A percentile compares a stretch with the other conserved stretches of the same genome.
These are phyloP conservation scores for Dactylis glomerata DNA, from an alignment of 176 grass and related monocot species.

Conservation along the genomic window DNA sequence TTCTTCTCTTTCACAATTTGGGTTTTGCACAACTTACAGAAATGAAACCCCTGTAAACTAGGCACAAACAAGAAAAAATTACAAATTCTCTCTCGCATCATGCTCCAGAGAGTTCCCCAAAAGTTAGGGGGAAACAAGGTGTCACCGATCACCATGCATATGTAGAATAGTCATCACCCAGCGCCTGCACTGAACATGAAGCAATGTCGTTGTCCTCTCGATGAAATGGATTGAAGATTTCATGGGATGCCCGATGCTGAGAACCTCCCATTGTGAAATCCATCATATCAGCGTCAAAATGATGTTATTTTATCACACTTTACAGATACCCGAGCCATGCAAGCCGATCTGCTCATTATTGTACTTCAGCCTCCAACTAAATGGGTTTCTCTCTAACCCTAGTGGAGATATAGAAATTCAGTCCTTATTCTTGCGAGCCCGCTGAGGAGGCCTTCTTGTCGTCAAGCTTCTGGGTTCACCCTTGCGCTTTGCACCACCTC, in stretches of 20 bases:
- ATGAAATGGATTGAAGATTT: background rate
- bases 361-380: background rate
- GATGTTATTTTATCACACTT: background rate
- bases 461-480: background rate
- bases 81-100: background rate
- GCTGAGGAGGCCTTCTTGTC: slow-evolving; percentile 18
- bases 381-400: background rate
- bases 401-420: background rate
- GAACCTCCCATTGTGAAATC: background rate
- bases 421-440: slow-evolving; percentile 4
- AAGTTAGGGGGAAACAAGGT: background rate
- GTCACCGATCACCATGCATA: background rate
- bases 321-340: background rate
- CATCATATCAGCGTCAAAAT: background rate
- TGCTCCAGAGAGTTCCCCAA: background rate
- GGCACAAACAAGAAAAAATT: background rate
- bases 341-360: background rate
- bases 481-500: slow-evolving; percentile 46
- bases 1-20: background rate
- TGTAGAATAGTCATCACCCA: background rate
- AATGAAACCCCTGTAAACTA: background rate
- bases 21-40: background rate
- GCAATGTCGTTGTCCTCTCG: background rate
- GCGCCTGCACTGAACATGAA: background rate
- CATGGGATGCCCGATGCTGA: background rate